phyloP scores from a whole-genome alignment of 2,329 filamentous ascomycete genomes.

The Trichoderma brevicompactum region DNA sequence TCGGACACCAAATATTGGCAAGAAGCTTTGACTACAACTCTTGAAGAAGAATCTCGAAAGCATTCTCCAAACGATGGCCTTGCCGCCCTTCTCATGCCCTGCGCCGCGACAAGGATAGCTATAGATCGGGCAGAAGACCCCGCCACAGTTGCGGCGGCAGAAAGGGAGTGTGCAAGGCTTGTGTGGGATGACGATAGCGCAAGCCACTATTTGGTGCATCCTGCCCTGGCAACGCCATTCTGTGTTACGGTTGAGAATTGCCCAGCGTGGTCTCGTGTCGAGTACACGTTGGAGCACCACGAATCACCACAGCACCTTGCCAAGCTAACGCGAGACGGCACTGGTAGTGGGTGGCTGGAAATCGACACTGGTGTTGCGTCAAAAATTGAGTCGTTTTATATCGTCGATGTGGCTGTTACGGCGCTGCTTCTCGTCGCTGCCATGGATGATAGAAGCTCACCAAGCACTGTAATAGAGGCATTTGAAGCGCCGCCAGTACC shows the following conservation, averaged over 20 bases:
- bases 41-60: slow-evolving; percentile 59
- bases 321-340: slow-evolving; percentile 63
- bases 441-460: slow-evolving; percentile 56
- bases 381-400: slow-evolving; percentile 63
- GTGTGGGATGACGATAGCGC: slow-evolving; percentile 70
- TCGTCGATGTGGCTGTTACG: slow-evolving; percentile 65
- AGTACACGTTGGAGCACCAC: slow-evolving; percentile 68
- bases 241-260: slow-evolving; percentile 62
- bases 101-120: slow-evolving; percentile 65
- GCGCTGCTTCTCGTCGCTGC: slow-evolving; percentile 64
- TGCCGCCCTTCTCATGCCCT: slow-evolving; percentile 70
- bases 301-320: slow-evolving; percentile 65
- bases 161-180: slow-evolving; percentile 70
- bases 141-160: slow-evolving; percentile 63
- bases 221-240: slow-evolving; percentile 66
- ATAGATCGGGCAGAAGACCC: slow-evolving; percentile 64
- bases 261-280: slow-evolving; percentile 62
- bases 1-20: slow-evolving; percentile 57
- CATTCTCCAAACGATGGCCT: slow-evolving; percentile 64
- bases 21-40: slow-evolving; percentile 61
- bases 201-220: slow-evolving; percentile 66
- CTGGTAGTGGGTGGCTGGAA: slow-evolving; percentile 63
- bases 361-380: slow-evolving; percentile 64
- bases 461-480: slow-evolving; percentile 48
- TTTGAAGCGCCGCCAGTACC: slow-evolving; percentile 62